phyloP scores from a whole-genome alignment of 306 rosid genomes.

The Medicago arabica region DNA sequence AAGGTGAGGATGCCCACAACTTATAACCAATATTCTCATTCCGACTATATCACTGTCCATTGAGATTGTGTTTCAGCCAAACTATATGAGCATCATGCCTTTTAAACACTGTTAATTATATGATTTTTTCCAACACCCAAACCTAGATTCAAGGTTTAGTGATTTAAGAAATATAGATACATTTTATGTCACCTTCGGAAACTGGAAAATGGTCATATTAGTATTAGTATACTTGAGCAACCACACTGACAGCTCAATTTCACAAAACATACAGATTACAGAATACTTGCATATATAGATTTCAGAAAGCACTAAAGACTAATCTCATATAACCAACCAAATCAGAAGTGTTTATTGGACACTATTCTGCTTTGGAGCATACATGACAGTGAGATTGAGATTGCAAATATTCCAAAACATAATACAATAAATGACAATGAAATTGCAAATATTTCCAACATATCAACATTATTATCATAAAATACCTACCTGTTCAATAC shows the following conservation, averaged over 20 bases:
- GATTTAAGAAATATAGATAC: constrained; percentile 12
- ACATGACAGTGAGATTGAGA: constrained; percentile 2
- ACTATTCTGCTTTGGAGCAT: constrained; percentile 27
- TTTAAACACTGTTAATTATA: neutral
- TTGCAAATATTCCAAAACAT: constrained; percentile 36
- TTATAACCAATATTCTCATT: neutral
- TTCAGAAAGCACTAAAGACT: constrained; percentile 23
- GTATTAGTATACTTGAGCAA: neutral
- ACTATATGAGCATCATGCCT: neutral
- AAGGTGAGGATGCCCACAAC: neutral
- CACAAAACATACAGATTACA: constrained; percentile 35
- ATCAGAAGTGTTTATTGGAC: constrained; percentile 12
- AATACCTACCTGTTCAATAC: constrained; percentile 76
- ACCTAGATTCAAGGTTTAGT: neutral
- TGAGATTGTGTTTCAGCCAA: neutral
- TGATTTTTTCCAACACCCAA: neutral
- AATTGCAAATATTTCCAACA: constrained; percentile 34
- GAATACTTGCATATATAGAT: constrained; percentile 32
- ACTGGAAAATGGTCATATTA: neutral
- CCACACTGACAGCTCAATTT: neutral
- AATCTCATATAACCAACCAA: constrained; percentile 15
- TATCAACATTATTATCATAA: constrained; percentile 7
- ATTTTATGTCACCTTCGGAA: constrained; percentile 15
- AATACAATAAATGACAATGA: constrained; percentile 7
- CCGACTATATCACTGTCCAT: neutral